These are phyloP conservation scores for Penicillium lividum DNA, from an alignment of 495 filamentous ascomycete species.

Conservation along the genomic window DNA sequence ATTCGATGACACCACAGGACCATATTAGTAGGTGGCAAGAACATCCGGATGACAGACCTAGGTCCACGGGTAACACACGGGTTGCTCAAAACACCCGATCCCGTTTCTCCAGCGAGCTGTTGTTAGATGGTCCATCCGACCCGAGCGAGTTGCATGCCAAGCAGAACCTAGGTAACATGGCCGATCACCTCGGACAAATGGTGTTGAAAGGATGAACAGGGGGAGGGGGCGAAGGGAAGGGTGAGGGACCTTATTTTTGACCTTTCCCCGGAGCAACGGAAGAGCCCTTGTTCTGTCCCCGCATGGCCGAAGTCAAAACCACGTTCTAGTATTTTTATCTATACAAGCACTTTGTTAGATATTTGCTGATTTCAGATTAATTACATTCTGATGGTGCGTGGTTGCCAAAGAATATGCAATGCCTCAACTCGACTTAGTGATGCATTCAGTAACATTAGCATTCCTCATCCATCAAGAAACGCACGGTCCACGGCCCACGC, in stretches of 20 bases:
- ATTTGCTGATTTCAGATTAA: neutral
- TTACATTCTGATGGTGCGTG: neutral
- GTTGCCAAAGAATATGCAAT: neutral
- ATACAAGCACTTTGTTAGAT: neutral
- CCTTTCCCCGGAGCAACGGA: slow-evolving; percentile 49
- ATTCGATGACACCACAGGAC: neutral
- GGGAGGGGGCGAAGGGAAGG: neutral
- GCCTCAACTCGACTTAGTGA: neutral
- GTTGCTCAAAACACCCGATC: neutral
- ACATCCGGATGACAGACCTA: neutral
- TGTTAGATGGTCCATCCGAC: neutral
- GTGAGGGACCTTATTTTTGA: slow-evolving; percentile 7
- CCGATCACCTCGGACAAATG: slow-evolving; percentile 23
- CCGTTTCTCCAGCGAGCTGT: neutral
- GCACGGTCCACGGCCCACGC: slow-evolving; percentile 11
- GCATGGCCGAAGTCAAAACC: slow-evolving; percentile 37
- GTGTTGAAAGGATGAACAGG: slow-evolving; percentile 9
- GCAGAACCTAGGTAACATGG: neutral
- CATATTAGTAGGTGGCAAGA: neutral
- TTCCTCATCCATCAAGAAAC: neutral
- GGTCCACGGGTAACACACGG: slow-evolving; percentile 1
- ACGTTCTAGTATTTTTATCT: slow-evolving; percentile 10
- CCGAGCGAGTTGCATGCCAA: neutral
- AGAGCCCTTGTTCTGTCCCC: slow-evolving; percentile 32
- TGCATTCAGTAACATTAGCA: neutral